Evolutionary conservation across 208 protist genomes (phyloP), one percentile per base, ranked within the genome.

Genomic region (Trypanosoma brucei): DNA sequence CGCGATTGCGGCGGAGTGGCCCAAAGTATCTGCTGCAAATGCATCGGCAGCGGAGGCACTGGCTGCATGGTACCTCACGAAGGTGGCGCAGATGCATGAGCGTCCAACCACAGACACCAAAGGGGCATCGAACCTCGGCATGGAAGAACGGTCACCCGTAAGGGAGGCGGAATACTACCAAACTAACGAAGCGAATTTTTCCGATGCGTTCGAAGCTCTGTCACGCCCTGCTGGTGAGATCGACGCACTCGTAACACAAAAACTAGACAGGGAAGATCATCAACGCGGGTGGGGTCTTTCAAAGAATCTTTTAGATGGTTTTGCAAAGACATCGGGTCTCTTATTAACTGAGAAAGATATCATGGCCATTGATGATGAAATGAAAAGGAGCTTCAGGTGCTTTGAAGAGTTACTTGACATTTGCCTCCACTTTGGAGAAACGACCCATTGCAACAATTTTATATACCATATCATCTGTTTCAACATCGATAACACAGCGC

Each of bases 51-150:
- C 61, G 0, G 56, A 73, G 35, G n/a, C n/a, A 39, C 63, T 90
- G 13, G 60, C 70, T 38, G 57, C 60, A 9, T 86, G 83, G 83
- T 80, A 78, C 68, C 36, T 90, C 30, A 69, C 65, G 14, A 68
- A 75, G 11, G 62, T 90, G 2, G 79, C 78, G 9, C 82, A 77
- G 34, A 70, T 84, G n/a, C 67, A 75, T 48, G 37, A 55, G 22
- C 11, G 40, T 0, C 13, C 45, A 14, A 4, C 44, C 3, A 36
- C 4, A 0, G 42, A 51, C n/a, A 14, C 1, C 33, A 40, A 5
- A 40, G 48, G 56, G 37, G 31, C 45, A 11, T n/a, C 3, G 2
- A 36, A 54, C 42, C 11, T 6, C 11, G 6, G 8, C 31, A 40
- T 2, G 11, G 44, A 39, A 22, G 61, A 13, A 50, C 2, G 9